Evolutionary conservation across 208 protist species (phyloP).

Genomic region (Cochliopodium minus): DNA sequence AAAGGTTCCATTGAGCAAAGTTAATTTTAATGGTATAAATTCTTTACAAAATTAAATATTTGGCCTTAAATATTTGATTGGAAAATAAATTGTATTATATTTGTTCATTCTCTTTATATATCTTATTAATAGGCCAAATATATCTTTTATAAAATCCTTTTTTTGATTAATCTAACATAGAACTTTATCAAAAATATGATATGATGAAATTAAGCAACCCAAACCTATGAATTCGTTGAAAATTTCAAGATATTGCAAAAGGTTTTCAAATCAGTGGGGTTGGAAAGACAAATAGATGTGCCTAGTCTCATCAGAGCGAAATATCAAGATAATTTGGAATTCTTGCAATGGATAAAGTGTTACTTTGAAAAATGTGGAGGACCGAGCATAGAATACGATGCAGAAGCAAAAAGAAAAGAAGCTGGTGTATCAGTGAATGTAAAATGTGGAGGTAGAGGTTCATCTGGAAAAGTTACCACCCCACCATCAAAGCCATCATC

Average conservation of each 20-base stretch:
- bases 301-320: conserved; percentile 71
- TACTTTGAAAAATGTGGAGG: conserved; percentile 20
- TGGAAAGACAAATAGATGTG: conserved; percentile 55
- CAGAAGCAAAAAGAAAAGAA: not conserved
- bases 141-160: too few relatives aligned
- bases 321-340: conserved; percentile 85
- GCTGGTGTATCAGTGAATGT: not conserved
- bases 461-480: not conserved
- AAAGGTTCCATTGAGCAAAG: too few relatives aligned
- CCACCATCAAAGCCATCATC: not conserved
- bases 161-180: too few relatives aligned
- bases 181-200: too few relatives aligned
- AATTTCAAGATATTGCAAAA: conserved; percentile 85
- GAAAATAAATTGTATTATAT: too few relatives aligned
- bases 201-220: too few relatives aligned
- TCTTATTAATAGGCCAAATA: too few relatives aligned
- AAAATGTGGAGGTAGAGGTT: not conserved
- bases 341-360: conserved; percentile 82
- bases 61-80: too few relatives aligned
- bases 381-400: not conserved
- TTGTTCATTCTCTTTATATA: too few relatives aligned
- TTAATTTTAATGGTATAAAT: too few relatives aligned
- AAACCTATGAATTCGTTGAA: conserved; percentile 76
- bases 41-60: too few relatives aligned
- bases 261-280: conserved; percentile 57